phyloP scores from a whole-genome alignment of 2,329 filamentous ascomycete genomes.

The Aspergillus phoenicis region DNA sequence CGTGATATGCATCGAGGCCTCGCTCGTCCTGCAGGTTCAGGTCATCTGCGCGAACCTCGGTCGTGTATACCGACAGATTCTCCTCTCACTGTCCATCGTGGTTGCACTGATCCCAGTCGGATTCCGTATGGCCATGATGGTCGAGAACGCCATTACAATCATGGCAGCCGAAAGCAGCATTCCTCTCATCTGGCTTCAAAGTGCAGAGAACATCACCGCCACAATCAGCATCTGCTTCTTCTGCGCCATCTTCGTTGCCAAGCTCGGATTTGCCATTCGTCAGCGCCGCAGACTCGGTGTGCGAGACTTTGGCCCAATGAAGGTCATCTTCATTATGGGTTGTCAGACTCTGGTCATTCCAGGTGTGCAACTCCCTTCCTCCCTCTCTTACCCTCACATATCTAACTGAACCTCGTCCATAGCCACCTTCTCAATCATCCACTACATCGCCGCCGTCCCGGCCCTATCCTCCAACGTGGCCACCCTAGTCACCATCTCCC shows the following conservation, averaged over 20 bases:
- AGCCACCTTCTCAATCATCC: conserved; percentile 64
- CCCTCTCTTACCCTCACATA: background rate
- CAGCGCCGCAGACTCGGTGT: conserved; percentile 60
- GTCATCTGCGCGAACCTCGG: conserved; percentile 61
- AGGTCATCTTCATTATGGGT: conserved; percentile 68
- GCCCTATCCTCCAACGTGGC: conserved; percentile 59
- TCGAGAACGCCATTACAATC: conserved; percentile 52
- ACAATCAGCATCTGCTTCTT: conserved; percentile 64
- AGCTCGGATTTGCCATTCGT: conserved; percentile 61
- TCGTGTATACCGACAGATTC: conserved; percentile 44
- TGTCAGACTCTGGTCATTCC: conserved; percentile 68
- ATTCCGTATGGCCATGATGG: conserved; percentile 56
- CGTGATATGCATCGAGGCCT: conserved; percentile 58
- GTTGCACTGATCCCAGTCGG: conserved; percentile 56
- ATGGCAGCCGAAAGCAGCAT: conserved; percentile 32
- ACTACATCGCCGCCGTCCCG: conserved; percentile 55
- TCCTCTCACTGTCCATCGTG: conserved; percentile 52
- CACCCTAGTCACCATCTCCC: conserved; percentile 62
- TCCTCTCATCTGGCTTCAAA: conserved; percentile 44
- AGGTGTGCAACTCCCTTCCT: conserved; percentile 45
- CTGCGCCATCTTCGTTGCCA: conserved; percentile 62
- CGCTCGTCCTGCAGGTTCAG: conserved; percentile 64
- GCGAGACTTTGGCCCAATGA: conserved; percentile 64
- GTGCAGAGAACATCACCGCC: conserved; percentile 53
- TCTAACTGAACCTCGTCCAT: conserved; percentile 20